Conservation (phyloP, 2,329 filamentous ascomycete species). For the Blastomyces silverae region DNA sequence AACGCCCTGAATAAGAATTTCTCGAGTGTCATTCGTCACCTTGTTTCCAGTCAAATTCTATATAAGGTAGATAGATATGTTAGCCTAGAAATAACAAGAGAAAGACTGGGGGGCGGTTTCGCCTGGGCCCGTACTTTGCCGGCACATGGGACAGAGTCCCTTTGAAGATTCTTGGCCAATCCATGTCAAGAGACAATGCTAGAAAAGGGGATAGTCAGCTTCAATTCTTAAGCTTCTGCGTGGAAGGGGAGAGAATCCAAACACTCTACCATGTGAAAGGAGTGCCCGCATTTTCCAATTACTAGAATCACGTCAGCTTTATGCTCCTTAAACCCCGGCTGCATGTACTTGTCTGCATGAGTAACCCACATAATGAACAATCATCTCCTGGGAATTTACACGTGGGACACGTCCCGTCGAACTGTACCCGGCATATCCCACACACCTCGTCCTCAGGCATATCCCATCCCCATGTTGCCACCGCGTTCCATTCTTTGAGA, state of each 20-base stretch:
- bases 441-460: slow-evolving; percentile 96
- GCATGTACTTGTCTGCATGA: slow-evolving; percentile 10
- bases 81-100: slow-evolving; percentile 5
- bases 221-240: neutral
- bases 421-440: slow-evolving; percentile 95
- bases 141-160: slow-evolving; percentile 95
- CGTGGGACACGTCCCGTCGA: slow-evolving; percentile 93
- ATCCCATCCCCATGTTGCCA: slow-evolving; percentile 97
- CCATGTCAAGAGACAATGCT: slow-evolving; percentile 97
- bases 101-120: neutral
- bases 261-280: slow-evolving; percentile 78
- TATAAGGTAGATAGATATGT: slow-evolving; percentile 27
- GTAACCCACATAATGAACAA: slow-evolving; percentile 71
- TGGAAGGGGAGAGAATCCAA: neutral
- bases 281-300: slow-evolving; percentile 93
- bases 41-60: slow-evolving; percentile 51
- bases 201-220: neutral
- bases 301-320: slow-evolving; percentile 48
- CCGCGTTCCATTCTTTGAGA: slow-evolving; percentile 85
- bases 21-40: slow-evolving; percentile 29
- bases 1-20: neutral
- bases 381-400: slow-evolving; percentile 98
- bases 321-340: neutral
- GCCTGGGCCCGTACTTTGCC: slow-evolving; percentile 62
- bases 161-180: slow-evolving; percentile 90